phyloP scores from a whole-genome alignment of 1,284 basidiomycete species.

The Heterobasidion annosum region DNA sequence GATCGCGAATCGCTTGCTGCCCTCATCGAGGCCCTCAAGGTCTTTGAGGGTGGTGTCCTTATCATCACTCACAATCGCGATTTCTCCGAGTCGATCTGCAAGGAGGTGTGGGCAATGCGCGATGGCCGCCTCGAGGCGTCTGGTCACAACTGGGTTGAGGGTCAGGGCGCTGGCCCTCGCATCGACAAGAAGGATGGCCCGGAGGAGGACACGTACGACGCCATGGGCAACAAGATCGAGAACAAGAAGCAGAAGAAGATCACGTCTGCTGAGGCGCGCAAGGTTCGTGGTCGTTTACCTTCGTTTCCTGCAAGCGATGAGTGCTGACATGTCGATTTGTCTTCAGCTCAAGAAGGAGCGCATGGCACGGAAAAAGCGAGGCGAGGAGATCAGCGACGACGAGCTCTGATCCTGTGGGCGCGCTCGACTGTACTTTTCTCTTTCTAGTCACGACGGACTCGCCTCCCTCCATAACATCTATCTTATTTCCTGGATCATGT shows the following conservation, averaged over 20 bases:
- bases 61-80: constrained; percentile 97
- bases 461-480: constrained; percentile 1
- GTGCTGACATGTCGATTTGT: too few relatives aligned
- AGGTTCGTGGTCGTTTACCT: constrained; percentile 26
- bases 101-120: constrained; percentile 91
- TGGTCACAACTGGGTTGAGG: constrained; percentile 98
- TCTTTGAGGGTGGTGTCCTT: constrained; percentile 95
- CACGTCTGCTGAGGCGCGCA: constrained; percentile 73
- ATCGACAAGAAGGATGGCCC: constrained; percentile 88
- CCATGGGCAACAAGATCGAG: constrained; percentile 94
- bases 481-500: neutral
- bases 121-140: constrained; percentile 90
- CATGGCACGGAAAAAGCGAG: constrained; percentile 80
- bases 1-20: constrained; percentile 97
- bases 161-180: constrained; percentile 84
- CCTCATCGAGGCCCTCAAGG: constrained; percentile 92
- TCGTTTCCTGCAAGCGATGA: neutral
- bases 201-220: constrained; percentile 86
- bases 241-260: constrained; percentile 81
- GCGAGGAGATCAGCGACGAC: constrained; percentile 69
- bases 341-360: constrained; percentile 81
- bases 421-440: neutral
- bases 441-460: neutral
- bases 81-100: constrained; percentile 94
- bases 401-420: constrained; percentile 36